phyloP scores from a whole-genome alignment of 1,284 basidiomycete species.

The Bondarzewia mesenterica region DNA sequence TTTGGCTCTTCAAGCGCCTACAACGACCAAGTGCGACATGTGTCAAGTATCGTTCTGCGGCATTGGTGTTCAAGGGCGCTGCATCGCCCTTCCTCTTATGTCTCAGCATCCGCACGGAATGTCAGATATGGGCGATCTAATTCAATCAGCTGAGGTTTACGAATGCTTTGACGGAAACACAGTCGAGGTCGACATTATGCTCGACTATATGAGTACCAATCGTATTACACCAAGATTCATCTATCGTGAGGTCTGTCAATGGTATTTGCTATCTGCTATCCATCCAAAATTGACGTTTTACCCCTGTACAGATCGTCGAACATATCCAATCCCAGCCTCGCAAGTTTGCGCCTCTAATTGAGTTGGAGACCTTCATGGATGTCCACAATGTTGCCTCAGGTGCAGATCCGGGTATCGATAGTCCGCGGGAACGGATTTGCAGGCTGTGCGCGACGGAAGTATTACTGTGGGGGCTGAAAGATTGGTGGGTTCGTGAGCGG shows the following conservation, averaged over 20 bases:
- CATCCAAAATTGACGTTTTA: background rate
- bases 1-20: slow-evolving; percentile 57
- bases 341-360: slow-evolving; percentile 57
- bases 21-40: slow-evolving; percentile 71
- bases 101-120: slow-evolving; percentile 63
- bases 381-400: slow-evolving; percentile 48
- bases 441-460: slow-evolving; percentile 65
- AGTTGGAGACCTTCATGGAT: slow-evolving; percentile 60
- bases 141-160: slow-evolving; percentile 65
- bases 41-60: slow-evolving; percentile 74
- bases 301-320: slow-evolving; percentile 42
- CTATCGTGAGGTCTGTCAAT: slow-evolving; percentile 66
- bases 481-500: slow-evolving; percentile 75
- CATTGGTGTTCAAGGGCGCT: slow-evolving; percentile 61
- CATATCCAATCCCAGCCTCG: slow-evolving; percentile 51
- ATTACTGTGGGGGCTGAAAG: slow-evolving; percentile 61
- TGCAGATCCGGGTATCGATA: slow-evolving; percentile 43
- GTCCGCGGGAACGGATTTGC: slow-evolving; percentile 52
- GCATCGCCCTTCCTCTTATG: slow-evolving; percentile 46
- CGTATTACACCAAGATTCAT: slow-evolving; percentile 56
- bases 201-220: slow-evolving; percentile 62
- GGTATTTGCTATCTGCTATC: slow-evolving; percentile 10
- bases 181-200: slow-evolving; percentile 70
- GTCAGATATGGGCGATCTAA: slow-evolving; percentile 56
- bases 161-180: slow-evolving; percentile 69